A percentile compares a stretch with the other conserved stretches of the same genome.
phyloP scores from a whole-genome alignment of 768 basidiomycete species.

The Mycena rebaudengoi region DNA sequence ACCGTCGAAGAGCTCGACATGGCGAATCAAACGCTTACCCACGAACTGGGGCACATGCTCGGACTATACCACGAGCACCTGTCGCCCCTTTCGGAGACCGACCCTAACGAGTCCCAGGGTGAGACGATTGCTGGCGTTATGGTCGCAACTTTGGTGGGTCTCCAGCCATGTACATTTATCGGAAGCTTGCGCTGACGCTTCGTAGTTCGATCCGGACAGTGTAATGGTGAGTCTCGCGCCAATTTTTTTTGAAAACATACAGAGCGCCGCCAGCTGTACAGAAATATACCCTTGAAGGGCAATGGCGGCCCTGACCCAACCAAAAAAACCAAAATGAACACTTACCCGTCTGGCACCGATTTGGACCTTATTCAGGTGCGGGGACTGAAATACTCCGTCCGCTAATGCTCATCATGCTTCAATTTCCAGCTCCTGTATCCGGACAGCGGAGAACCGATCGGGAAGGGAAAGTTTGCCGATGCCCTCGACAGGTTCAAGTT shows the following conservation, averaged over 20 bases:
- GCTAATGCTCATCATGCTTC: not conserved
- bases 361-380: constrained; percentile 1
- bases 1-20: not conserved
- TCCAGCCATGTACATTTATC: not conserved
- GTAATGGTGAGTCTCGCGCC: too few species aligned
- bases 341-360: not conserved
- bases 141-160: not conserved
- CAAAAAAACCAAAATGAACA: not conserved
- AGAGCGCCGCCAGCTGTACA: too few species aligned
- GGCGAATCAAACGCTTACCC: not conserved
- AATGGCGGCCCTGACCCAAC: not conserved
- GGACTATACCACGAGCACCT: not conserved
- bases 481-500: not conserved
- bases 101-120: not conserved
- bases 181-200: not conserved
- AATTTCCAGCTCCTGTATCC: constrained; percentile 5
- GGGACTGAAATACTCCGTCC: not conserved
- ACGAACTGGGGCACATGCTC: constrained; percentile 5
- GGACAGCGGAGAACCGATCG: not conserved
- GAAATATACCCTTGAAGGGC: not conserved
- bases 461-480: not conserved
- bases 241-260: too few species aligned
- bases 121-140: too few species aligned
- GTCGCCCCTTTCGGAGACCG: not conserved
- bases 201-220: constrained; percentile 8